These are phyloP conservation scores for Penicillium sp. DNA, from an alignment of 2,329 filamentous ascomycete genomes.

Conservation along the genomic window DNA sequence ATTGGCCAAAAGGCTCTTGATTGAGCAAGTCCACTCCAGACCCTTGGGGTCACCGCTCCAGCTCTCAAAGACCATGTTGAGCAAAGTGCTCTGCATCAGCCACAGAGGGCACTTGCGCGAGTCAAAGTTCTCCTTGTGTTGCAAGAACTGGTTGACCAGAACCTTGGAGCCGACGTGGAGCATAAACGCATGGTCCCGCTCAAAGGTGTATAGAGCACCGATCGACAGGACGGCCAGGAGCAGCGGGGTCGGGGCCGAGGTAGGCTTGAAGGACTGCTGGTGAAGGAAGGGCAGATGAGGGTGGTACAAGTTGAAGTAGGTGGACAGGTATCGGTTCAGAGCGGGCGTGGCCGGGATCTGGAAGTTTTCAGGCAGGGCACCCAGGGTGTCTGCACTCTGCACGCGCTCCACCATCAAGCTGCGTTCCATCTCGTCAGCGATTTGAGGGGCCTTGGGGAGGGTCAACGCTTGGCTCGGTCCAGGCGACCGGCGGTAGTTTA, in stretches of 20 bases:
- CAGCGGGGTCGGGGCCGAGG: conserved; percentile 77
- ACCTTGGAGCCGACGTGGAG: conserved; percentile 97
- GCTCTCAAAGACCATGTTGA: conserved; percentile 99
- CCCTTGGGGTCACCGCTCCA: conserved; percentile 99
- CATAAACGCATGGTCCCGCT: conserved; percentile 95
- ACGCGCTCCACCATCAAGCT: conserved; percentile 85
- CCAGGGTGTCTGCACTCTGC: conserved; percentile 76
- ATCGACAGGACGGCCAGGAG: conserved; percentile 91
- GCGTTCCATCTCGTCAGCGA: conserved; percentile 82
- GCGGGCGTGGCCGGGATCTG: conserved; percentile 78
- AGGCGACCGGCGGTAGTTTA: conserved; percentile 71
- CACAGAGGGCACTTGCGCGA: conserved; percentile 95
- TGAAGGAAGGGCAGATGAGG: conserved; percentile 96
- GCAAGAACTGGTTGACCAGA: conserved; percentile 92
- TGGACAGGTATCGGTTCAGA: conserved; percentile 88
- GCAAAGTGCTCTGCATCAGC: conserved; percentile 95
- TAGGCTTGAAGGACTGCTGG: conserved; percentile 84
- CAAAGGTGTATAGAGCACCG: conserved; percentile 93
- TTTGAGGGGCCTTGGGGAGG: conserved; percentile 74
- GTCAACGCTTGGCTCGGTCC: conserved; percentile 68
- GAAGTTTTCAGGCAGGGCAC: conserved; percentile 84
- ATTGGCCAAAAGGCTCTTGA: conserved; percentile 96
- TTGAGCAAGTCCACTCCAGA: conserved; percentile 97
- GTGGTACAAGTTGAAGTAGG: conserved; percentile 96
- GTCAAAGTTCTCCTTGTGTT: conserved; percentile 98